Evolutionary conservation across 2,329 filamentous ascomycete genomes (phyloP).

Genomic region (Endoconidiophora polonica): DNA sequence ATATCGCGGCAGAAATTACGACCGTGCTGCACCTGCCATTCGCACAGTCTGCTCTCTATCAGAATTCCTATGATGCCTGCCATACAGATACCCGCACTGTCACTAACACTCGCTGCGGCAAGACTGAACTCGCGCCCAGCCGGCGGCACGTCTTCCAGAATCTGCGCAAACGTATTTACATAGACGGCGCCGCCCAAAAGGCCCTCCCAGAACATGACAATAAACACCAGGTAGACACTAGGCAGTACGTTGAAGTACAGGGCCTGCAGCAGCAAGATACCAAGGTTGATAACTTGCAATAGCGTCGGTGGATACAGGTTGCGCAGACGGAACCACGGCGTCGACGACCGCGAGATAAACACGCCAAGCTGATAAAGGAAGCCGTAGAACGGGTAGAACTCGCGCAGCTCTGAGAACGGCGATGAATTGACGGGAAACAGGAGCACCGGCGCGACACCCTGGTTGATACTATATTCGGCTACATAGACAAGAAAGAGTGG

Average conservation of each 20-base stretch:
- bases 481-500: slow-evolving; percentile 85
- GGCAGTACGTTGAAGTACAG: slow-evolving; percentile 61
- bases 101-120: slow-evolving; percentile 77
- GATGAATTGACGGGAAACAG: slow-evolving; percentile 64
- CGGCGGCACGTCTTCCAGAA: slow-evolving; percentile 62
- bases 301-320: slow-evolving; percentile 67
- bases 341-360: slow-evolving; percentile 83
- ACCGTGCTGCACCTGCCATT: slow-evolving; percentile 69
- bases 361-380: slow-evolving; percentile 92
- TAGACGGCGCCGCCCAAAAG: slow-evolving; percentile 83
- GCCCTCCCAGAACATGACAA: slow-evolving; percentile 85
- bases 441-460: slow-evolving; percentile 77
- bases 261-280: slow-evolving; percentile 57
- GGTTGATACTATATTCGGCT: slow-evolving; percentile 90
- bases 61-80: slow-evolving; percentile 72
- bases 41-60: slow-evolving; percentile 67
- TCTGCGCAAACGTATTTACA: slow-evolving; percentile 89
- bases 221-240: slow-evolving; percentile 69
- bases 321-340: slow-evolving; percentile 69
- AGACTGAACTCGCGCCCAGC: slow-evolving; percentile 82
- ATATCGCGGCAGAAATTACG: slow-evolving; percentile 54
- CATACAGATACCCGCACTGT: slow-evolving; percentile 77
- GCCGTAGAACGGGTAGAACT: slow-evolving; percentile 88
- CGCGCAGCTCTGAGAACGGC: slow-evolving; percentile 66
- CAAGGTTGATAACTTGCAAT: slow-evolving; percentile 65